These are phyloP conservation scores for Plasmopara muralis DNA, from an alignment of 352 stramenopile species.

Conservation along the genomic window DNA sequence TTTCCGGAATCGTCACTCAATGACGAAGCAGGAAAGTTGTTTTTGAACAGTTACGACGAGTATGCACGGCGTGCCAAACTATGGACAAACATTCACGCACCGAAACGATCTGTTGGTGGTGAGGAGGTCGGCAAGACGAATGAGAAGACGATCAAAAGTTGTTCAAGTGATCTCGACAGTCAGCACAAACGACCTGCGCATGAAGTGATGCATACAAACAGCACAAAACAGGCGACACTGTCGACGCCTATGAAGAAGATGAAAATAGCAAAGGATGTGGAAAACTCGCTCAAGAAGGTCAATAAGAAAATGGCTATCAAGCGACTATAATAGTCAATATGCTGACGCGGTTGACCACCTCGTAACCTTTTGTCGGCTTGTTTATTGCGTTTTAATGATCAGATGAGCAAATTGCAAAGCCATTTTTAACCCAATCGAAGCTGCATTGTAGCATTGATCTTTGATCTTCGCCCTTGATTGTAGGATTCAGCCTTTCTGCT, in stretches of 20 bases:
- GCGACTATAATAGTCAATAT: constrained; percentile 32
- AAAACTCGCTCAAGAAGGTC: constrained; percentile 40
- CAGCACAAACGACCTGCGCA: constrained; percentile 20
- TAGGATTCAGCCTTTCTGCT: too few species aligned
- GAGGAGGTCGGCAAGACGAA: constrained; percentile 20
- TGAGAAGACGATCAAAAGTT: constrained; percentile 23
- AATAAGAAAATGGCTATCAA: constrained; percentile 70
- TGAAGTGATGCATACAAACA: constrained; percentile 6
- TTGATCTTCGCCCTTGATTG: too few species aligned
- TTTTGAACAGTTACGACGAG: constrained; percentile 99
- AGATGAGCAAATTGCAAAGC: too few species aligned
- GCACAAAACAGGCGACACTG: constrained; percentile 8
- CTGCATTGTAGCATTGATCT: too few species aligned
- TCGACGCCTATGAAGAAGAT: constrained; percentile 36
- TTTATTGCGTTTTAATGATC: too few species aligned
- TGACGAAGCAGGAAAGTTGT: constrained; percentile 97
- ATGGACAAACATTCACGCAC: constrained; percentile 89
- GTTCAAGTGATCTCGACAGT: constrained; percentile 2
- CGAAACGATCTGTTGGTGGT: constrained; percentile 29
- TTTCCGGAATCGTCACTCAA: constrained; percentile 99
- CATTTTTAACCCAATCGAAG: too few species aligned
- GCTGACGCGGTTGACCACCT: background rate
- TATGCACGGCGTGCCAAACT: constrained; percentile 87
- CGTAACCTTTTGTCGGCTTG: too few species aligned
- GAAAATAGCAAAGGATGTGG: constrained; percentile 26